Percentiles rank a stretch among this genome's conserved stretches.
Evolutionary conservation across 1,139 yeast genomes (phyloP).

Genomic region (Kodamaea alishanica): DNA sequence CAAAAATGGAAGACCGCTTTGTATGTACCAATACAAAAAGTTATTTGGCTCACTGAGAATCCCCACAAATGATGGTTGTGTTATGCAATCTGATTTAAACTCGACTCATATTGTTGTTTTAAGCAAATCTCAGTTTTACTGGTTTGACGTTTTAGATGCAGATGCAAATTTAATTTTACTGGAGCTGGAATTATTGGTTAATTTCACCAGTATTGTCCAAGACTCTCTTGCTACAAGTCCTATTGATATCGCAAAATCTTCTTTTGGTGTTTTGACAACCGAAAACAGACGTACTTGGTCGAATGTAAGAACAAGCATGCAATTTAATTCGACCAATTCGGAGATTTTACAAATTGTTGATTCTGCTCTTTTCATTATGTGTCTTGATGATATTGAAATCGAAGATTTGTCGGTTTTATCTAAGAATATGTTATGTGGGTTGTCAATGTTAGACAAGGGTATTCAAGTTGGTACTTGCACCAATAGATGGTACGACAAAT

Average conservation of each 20-base stretch:
- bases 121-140: constrained; percentile 83
- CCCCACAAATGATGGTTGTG: constrained; percentile 75
- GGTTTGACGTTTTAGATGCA: constrained; percentile 86
- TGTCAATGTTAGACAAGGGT: constrained; percentile 74
- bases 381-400: constrained; percentile 74
- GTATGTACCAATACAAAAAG: constrained; percentile 87
- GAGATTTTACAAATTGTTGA: constrained; percentile 75
- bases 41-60: constrained; percentile 84
- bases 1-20: constrained; percentile 62
- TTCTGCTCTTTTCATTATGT: constrained; percentile 74
- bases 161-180: constrained; percentile 64
- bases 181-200: constrained; percentile 71
- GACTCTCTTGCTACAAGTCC: constrained; percentile 63
- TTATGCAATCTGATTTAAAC: constrained; percentile 73
- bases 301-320: constrained; percentile 52
- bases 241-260: constrained; percentile 70
- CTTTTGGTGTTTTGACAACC: constrained; percentile 86
- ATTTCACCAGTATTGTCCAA: constrained; percentile 68
- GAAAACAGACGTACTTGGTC: constrained; percentile 90
- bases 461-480: constrained; percentile 92
- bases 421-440: constrained; percentile 83
- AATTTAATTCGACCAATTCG: constrained; percentile 47
- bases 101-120: constrained; percentile 82
- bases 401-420: constrained; percentile 66
- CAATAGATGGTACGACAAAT: constrained; percentile 91